phyloP scores from a whole-genome alignment of 108 stramenopile species.

The Cylindrotheca closterium region DNA sequence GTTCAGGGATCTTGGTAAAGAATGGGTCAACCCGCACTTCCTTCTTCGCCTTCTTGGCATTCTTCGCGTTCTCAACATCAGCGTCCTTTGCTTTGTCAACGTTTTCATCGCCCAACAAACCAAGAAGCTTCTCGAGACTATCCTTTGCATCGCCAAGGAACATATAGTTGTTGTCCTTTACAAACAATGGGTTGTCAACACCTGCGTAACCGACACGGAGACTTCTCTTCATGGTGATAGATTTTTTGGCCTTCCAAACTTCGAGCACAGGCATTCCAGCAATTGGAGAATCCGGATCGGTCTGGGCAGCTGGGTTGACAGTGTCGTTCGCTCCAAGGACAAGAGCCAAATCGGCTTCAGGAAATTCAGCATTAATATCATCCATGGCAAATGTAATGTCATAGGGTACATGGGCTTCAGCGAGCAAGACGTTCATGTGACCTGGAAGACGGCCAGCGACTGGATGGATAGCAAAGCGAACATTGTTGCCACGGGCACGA shows the following conservation, averaged over 20 bases:
- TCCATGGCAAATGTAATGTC: slow-evolving; percentile 56
- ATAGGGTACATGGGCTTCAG: slow-evolving; percentile 87
- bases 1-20: slow-evolving; percentile 36
- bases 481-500: slow-evolving; percentile 61
- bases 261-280: slow-evolving; percentile 79
- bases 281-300: slow-evolving; percentile 72
- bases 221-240: slow-evolving; percentile 85
- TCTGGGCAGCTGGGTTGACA: slow-evolving; percentile 83
- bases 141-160: slow-evolving; percentile 73
- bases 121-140: slow-evolving; percentile 46
- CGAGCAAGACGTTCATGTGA: slow-evolving; percentile 83
- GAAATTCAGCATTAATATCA: slow-evolving; percentile 60
- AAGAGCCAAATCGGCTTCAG: slow-evolving; percentile 56
- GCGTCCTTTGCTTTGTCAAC: slow-evolving; percentile 1
- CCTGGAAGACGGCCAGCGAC: slow-evolving; percentile 87
- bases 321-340: slow-evolving; percentile 70
- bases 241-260: slow-evolving; percentile 74
- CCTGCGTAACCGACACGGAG: slow-evolving; percentile 86
- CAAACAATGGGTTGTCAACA: slow-evolving; percentile 83
- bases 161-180: slow-evolving; percentile 73
- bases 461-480: slow-evolving; percentile 82
- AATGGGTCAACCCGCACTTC: slow-evolving; percentile 35
- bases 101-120: slow-evolving; percentile 20
- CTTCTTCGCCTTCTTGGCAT: not conserved
- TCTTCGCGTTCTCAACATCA: slow-evolving; percentile 17